Percentiles rank a stretch among this genome's conserved stretches.
Evolutionary conservation across 371 early-diverging fungal species (phyloP).

Genomic region (Capillidium heterosporum): DNA sequence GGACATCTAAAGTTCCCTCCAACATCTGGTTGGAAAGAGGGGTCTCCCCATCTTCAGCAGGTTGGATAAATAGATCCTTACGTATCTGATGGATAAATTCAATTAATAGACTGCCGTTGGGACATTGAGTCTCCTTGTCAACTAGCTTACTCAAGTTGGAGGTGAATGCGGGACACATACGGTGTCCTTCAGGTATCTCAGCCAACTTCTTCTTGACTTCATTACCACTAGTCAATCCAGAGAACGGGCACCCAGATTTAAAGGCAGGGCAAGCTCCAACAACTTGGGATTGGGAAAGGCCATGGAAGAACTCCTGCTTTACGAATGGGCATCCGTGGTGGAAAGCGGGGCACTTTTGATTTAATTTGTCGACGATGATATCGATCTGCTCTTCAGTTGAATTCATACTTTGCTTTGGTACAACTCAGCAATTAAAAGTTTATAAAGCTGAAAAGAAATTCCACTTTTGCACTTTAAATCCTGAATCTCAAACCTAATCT

Average conservation of each 20-base stretch:
- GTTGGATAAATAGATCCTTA: not conserved
- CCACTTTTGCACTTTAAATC: no score
- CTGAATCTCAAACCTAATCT: no score
- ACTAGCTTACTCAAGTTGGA: not conserved
- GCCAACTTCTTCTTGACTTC: not conserved
- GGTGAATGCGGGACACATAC: not conserved
- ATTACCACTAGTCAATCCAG: not conserved
- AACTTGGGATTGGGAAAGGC: not conserved
- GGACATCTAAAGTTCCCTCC: constrained; percentile 35
- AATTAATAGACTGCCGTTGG: not conserved
- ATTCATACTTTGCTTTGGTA: no score
- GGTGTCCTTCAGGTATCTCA: not conserved
- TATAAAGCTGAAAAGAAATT: no score
- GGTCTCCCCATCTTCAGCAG: not conserved
- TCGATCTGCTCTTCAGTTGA: no score
- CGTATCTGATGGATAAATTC: not conserved
- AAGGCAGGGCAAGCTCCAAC: not conserved
- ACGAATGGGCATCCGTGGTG: constrained; percentile 1
- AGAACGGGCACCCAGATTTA: not conserved
- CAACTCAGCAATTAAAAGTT: no score
- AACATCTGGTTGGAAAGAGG: not conserved
- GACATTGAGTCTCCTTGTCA: not conserved
- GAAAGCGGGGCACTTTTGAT: not conserved
- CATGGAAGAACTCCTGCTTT: not conserved
- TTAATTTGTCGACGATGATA: not conserved